These are phyloP conservation scores for Mycena vulgaris DNA, from an alignment of 768 basidiomycete species.

Conservation along the genomic window DNA sequence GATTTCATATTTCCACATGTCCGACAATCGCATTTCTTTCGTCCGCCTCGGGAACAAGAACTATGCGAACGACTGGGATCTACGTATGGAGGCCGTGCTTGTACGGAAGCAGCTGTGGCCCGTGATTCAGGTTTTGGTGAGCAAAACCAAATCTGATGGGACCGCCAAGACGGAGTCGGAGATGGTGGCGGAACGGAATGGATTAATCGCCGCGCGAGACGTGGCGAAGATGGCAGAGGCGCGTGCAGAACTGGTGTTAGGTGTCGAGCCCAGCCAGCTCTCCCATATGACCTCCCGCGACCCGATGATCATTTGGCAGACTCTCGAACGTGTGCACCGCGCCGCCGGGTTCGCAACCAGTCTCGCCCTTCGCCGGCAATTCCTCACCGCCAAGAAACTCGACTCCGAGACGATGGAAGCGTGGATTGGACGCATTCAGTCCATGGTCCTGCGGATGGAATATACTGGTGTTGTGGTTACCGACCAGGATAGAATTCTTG, in stretches of 20 bases:
- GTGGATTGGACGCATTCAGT: slow-evolving; percentile 1
- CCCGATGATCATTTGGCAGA: slow-evolving; percentile 14
- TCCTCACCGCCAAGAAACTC: too few relatives aligned
- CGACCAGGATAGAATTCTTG: slow-evolving; percentile 5
- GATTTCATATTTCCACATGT: too few relatives aligned
- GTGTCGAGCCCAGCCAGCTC: slow-evolving; percentile 7
- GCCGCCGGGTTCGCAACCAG: slow-evolving; percentile 13
- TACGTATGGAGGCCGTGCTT: background rate
- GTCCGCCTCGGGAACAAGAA: too few relatives aligned
- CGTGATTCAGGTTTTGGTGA: slow-evolving; percentile 1
- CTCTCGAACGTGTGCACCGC: background rate
- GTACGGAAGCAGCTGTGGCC: slow-evolving; percentile 1
- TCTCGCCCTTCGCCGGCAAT: slow-evolving; percentile 12
- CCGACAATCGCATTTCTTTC: too few relatives aligned
- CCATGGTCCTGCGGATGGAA: background rate
- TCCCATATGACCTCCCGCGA: slow-evolving; percentile 15
- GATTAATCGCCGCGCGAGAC: background rate
- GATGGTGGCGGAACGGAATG: background rate
- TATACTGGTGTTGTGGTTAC: background rate
- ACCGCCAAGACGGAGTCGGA: slow-evolving; percentile 5
- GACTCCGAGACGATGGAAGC: too few relatives aligned
- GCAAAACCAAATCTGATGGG: slow-evolving; percentile 14
- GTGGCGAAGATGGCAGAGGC: slow-evolving; percentile 19
- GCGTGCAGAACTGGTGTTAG: slow-evolving; percentile 11
- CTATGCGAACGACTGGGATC: slow-evolving; percentile 18